These are phyloP conservation scores for Datisca glomerata DNA, from an alignment of 306 rosid genomes.

Conservation along the genomic window DNA sequence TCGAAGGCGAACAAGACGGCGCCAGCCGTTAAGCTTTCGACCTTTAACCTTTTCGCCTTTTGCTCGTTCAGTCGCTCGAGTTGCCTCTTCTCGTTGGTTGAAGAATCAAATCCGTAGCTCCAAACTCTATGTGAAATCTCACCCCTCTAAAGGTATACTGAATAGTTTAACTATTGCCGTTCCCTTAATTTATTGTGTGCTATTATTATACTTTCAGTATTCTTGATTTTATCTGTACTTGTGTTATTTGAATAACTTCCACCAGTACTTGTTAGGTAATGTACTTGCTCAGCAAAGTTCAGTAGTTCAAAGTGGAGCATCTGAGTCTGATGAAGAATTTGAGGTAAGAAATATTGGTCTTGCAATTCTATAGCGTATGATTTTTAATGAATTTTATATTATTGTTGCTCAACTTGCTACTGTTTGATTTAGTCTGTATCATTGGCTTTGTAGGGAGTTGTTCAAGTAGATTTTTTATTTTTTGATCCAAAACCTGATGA, in stretches of 20 bases:
- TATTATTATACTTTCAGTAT: conserved; percentile 4
- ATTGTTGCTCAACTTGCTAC: not conserved
- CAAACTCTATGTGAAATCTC: conserved; percentile 13
- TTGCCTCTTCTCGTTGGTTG: conserved; percentile 10
- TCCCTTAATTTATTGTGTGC: too few species aligned
- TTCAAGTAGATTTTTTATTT: conserved; percentile 79
- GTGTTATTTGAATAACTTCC: too few species aligned
- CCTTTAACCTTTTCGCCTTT: conserved; percentile 61
- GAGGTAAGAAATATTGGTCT: conserved; percentile 28
- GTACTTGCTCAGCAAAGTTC: conserved; percentile 10
- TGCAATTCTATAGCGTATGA: not conserved
- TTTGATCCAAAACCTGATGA: conserved; percentile 73
- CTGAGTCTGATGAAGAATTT: conserved; percentile 45
- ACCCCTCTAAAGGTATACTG: conserved; percentile 19
- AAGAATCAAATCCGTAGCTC: conserved; percentile 13
- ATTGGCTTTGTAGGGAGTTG: conserved; percentile 37
- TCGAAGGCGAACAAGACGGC: conserved; percentile 25
- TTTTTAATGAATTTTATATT: not conserved
- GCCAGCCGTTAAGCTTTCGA: conserved; percentile 15
- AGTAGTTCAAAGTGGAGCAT: conserved; percentile 18
- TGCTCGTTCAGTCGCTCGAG: conserved; percentile 22
- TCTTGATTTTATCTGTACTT: too few species aligned
- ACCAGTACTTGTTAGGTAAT: conserved; percentile 28
- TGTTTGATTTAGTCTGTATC: not conserved
- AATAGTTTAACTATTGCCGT: too few species aligned